Evolutionary conservation across 306 rosid species (phyloP).

Genomic region (Clitoria ternatea): DNA sequence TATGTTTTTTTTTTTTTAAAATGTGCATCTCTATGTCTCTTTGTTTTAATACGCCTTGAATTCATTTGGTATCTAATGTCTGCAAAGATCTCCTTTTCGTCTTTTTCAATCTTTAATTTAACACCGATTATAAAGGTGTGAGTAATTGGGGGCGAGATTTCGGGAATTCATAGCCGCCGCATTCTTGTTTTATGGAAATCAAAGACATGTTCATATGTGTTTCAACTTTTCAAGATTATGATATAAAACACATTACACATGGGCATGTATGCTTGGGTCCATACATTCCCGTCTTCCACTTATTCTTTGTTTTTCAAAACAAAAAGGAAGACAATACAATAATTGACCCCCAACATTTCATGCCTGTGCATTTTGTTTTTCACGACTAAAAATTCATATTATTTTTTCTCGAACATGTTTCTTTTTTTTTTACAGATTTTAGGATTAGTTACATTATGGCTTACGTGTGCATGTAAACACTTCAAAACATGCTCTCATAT

Average conservation of each 20-base stretch:
- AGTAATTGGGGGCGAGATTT: slow-evolving; percentile 89
- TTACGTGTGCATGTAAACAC: not conserved
- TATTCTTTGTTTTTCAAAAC: not conserved
- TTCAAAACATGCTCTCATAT: not conserved
- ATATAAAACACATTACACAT: slow-evolving; percentile 22
- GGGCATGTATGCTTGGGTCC: slow-evolving; percentile 26
- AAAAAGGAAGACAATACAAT: not conserved
- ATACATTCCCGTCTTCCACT: slow-evolving; percentile 19
- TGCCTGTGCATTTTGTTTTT: slow-evolving; percentile 15
- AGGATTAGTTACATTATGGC: not conserved
- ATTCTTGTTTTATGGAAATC: slow-evolving; percentile 42
- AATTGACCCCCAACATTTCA: slow-evolving; percentile 15
- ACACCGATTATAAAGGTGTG: slow-evolving; percentile 16
- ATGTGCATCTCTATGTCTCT: not conserved
- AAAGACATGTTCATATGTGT: slow-evolving; percentile 41
- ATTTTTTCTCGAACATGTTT: not conserved
- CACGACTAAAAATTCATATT: not conserved
- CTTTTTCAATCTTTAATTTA: not conserved
- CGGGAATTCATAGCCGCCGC: slow-evolving; percentile 74
- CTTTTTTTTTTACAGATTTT: not conserved
- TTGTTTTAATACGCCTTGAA: not conserved
- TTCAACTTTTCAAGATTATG: slow-evolving; percentile 12
- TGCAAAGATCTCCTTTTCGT: not conserved
- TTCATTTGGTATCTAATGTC: slow-evolving; percentile 16
- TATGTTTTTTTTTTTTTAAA: no score